Conservation (phyloP, 768 basidiomycete species). For the Serendipita sp. region DNA sequence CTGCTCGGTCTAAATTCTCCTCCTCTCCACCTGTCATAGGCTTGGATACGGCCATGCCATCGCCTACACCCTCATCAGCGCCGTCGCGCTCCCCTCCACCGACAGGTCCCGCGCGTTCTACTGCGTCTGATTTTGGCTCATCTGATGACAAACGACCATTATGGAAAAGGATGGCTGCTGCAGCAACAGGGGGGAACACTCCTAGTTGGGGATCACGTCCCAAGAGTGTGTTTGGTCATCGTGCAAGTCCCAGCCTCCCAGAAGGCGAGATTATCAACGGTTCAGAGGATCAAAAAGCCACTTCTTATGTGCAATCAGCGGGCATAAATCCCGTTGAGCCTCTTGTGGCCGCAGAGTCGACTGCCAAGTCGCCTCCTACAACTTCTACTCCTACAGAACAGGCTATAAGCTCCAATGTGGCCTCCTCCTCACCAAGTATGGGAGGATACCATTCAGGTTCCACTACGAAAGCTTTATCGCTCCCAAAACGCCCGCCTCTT, state of each 20-base stretch:
- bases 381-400: neutral
- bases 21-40: neutral
- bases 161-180: conserved; percentile 4
- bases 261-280: neutral
- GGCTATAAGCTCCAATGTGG: too few species aligned
- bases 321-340: neutral
- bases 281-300: neutral
- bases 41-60: neutral
- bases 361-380: neutral
- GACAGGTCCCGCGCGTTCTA: neutral
- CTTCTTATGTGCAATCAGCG: neutral
- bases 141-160: neutral
- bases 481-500: neutral
- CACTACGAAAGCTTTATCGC: neutral
- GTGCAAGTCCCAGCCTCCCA: neutral
- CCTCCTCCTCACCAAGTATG: too few species aligned
- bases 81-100: conserved; percentile 2
- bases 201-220: neutral
- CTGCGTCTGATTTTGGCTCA: neutral
- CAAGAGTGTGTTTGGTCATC: neutral
- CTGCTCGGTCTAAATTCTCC: neutral
- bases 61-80: neutral
- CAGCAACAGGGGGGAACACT: neutral
- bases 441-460: neutral
- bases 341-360: neutral